phyloP scores from a whole-genome alignment of 176 grass and related monocot species.

The Rhipidocladum racemiflorum region DNA sequence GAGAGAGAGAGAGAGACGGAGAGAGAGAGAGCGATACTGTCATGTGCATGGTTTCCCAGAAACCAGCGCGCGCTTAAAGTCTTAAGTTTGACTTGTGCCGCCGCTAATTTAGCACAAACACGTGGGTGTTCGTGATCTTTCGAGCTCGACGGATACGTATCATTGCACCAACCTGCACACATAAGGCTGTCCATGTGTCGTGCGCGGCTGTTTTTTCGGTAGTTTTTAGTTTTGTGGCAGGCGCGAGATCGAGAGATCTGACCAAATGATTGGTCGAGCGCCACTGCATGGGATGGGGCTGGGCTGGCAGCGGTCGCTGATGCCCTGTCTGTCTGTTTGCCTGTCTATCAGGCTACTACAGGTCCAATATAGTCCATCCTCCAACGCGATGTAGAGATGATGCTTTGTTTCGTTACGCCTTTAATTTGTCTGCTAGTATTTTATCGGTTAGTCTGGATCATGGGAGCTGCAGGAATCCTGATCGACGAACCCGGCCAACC shows the following conservation, averaged over 20 bases:
- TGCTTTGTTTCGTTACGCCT: background rate
- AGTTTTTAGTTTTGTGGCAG: background rate
- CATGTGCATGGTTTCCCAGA: background rate
- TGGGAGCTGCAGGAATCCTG: background rate
- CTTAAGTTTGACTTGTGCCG: background rate
- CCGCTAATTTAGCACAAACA: background rate
- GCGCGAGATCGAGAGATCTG: slow-evolving; percentile 18
- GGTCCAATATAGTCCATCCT: background rate
- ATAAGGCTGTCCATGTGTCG: too few relatives aligned
- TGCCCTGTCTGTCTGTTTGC: background rate
- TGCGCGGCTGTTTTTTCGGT: too few relatives aligned
- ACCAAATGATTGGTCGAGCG: background rate
- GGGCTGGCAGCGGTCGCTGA: background rate
- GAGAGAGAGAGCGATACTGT: background rate
- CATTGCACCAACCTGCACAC: background rate
- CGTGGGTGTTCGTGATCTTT: background rate
- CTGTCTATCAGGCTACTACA: background rate
- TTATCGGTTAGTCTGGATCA: background rate
- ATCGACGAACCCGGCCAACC: background rate
- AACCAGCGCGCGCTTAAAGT: background rate
- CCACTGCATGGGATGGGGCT: background rate
- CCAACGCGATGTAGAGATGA: background rate
- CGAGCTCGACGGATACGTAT: too few relatives aligned
- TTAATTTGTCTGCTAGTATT: background rate
- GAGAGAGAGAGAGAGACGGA: background rate